Percentiles rank a stretch among this genome's conserved stretches.
Conservation (phyloP, 768 basidiomycete genomes). For the Glaciozyma antarctica region DNA sequence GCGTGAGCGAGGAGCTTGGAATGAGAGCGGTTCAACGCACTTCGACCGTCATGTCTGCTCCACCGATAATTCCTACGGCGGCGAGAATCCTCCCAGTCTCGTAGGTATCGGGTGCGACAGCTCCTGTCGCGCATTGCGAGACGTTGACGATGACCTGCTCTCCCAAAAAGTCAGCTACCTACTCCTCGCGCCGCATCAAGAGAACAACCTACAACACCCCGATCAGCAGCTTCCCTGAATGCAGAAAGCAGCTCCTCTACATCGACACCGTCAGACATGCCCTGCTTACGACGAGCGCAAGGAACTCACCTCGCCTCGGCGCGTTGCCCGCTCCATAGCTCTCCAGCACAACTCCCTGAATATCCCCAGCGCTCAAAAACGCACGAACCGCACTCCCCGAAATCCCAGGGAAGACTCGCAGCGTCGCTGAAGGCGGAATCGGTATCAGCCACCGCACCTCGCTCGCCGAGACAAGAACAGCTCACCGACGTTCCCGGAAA, state of each 20-base stretch:
- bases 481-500: slow-evolving; percentile 73
- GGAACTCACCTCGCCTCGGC: slow-evolving; percentile 51
- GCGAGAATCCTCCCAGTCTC: slow-evolving; percentile 61
- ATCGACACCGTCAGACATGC: no score
- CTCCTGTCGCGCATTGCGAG: slow-evolving; percentile 77
- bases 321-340: slow-evolving; percentile 91
- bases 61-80: slow-evolving; percentile 63
- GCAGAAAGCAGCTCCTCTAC: slow-evolving; percentile 58
- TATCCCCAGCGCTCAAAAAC: slow-evolving; percentile 52
- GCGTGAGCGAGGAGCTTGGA: slow-evolving; percentile 5
- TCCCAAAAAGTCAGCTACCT: background rate
- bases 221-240: slow-evolving; percentile 68
- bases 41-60: slow-evolving; percentile 94
- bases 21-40: slow-evolving; percentile 41
- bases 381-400: slow-evolving; percentile 52
- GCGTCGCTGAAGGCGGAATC: slow-evolving; percentile 18
- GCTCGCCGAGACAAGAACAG: background rate
- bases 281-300: no score
- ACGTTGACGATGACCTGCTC: slow-evolving; percentile 66
- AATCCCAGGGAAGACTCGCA: slow-evolving; percentile 32
- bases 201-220: slow-evolving; percentile 49
- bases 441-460: background rate
- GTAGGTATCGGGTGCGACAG: slow-evolving; percentile 67
- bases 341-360: slow-evolving; percentile 71
- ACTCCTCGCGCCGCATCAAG: background rate